Evolutionary conservation across 345 rosid genomes (phyloP), one percentile per base, ranked within the genome.

Genomic region (Durio zibethinus): DNA sequence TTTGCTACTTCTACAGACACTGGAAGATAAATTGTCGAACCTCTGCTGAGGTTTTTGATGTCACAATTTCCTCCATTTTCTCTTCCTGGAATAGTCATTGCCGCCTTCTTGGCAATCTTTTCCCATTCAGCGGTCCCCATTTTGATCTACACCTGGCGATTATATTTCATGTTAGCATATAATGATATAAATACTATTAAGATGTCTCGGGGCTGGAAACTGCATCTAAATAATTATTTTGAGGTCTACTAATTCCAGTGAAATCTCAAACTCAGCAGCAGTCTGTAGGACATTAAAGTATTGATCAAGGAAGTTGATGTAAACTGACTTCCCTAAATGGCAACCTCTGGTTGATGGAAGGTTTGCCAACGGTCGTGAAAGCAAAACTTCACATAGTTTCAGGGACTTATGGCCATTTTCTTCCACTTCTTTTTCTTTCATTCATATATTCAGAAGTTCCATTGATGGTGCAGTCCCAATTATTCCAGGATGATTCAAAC

Each of bases 41-140:
- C 98, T 86, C 94, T 85, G 43, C 97, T 93, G 42, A 93, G 88
- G 77, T 95, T 93, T 68, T 93, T 95, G 11, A 93, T 95, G 82
- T 93, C 98, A 77, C 99, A 95, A 78, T 95, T 93, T 79, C 99
- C 98, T 71, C 98, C 99, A 12, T 95, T 95, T 79, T 95, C 99
- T 84, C 98, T 85, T 81, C 99, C 97, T 11, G 97, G 97, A 12
- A 88, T 86, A 73, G 98, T 95, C 75, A 97, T 89, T 5, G 99
- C 97, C 42, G 99, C 97, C 66, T 92, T 94, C 4, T 35, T 80
- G 0, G 91, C 91, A 53, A 92, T 88, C 81, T 78, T 93, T 82
- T 93, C 92, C 99, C 99, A 93, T 75, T 87, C 97, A 7, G 77
- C 83, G 67, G 91, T 88, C 42, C 91, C 94, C 57, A 83, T 71